Evolutionary conservation across 176 grass and related monocot genomes (phyloP), one percentile per base, ranked within the genome.

Genomic region (Areca catechu): DNA sequence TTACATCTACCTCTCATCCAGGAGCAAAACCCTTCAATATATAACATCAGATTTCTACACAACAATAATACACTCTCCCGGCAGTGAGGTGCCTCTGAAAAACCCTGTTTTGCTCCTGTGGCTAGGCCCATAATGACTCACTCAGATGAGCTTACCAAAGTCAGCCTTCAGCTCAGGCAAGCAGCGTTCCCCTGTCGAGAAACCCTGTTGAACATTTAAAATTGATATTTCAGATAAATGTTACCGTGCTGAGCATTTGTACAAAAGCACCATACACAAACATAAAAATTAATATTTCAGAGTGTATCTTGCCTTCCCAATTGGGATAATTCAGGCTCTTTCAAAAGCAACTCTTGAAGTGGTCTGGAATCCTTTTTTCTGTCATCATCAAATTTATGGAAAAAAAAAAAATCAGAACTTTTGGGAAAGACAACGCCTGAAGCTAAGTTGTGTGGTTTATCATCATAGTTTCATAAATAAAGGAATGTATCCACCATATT

Each of bases 341-440:
- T 69, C 51, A 92, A 73, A 67, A 97, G 80, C 75, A 97, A 79
- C 61, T 84, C 77, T 91, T 85, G 71, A 63, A 97, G 72, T 62
- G 48, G 25, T 72, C 69, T 72, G 1, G 49, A 54, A 29, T 76
- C 74, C 18, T 64, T 75, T 50, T 62, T 70, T 51, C 78, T 85
- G 61, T 62, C 68, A 56, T 66, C 56, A 62, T 71, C 82, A 37
- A 56, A 68, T 53, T 2, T 24, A 69, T 51, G 71, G 30, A 55
- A 82, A 65, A 72, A 29, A 62, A 23, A 22, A 58, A 10, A 21
- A 19, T 43, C 58, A 53, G 19, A 5, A 43, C 50, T 22, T 53
- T 3, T 68, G 1, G 3, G 21, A 21, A 27, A 17, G 18, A 15
- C 7, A 69, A 5, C 27, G 27, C 7, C 48, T 22, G 15, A 22